These are phyloP conservation scores for Podospora didyma DNA, from an alignment of 495 filamentous ascomycete genomes.

Conservation along the genomic window DNA sequence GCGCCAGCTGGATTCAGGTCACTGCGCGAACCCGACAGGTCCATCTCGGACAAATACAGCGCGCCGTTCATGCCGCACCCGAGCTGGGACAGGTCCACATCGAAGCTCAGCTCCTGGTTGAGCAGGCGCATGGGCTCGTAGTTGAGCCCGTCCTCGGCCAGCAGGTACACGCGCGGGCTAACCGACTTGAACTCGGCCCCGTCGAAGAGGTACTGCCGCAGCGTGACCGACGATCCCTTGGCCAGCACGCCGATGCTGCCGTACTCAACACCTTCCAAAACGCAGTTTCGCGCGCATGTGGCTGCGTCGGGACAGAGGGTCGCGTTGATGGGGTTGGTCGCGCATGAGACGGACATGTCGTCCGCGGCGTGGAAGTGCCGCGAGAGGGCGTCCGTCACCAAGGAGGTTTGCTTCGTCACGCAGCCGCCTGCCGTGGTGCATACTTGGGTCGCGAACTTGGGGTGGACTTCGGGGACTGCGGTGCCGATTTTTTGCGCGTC, in stretches of 20 bases:
- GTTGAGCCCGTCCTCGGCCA: constrained; percentile 48
- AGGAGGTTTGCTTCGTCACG: constrained; percentile 35
- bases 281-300: constrained; percentile 48
- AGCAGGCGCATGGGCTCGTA: constrained; percentile 59
- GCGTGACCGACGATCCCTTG: constrained; percentile 33
- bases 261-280: constrained; percentile 46
- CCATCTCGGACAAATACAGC: constrained; percentile 64
- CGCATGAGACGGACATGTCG: constrained; percentile 31
- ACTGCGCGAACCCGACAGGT: constrained; percentile 48
- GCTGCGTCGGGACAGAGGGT: constrained; percentile 46
- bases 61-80: constrained; percentile 67
- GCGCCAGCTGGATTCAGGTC: constrained; percentile 58
- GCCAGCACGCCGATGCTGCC: constrained; percentile 41
- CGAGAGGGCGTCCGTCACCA: constrained; percentile 48
- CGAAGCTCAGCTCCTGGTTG: constrained; percentile 58
- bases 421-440: constrained; percentile 48
- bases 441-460: constrained; percentile 42
- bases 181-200: constrained; percentile 23
- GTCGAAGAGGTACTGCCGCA: constrained; percentile 41
- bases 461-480: constrained; percentile 45
- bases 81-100: constrained; percentile 58
- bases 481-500: constrained; percentile 24
- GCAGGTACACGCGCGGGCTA: constrained; percentile 58
- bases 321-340: constrained; percentile 39
- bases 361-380: constrained; percentile 44